Evolutionary conservation across 257 asterid species (phyloP).

Genomic region (Forsythia viridissima): DNA sequence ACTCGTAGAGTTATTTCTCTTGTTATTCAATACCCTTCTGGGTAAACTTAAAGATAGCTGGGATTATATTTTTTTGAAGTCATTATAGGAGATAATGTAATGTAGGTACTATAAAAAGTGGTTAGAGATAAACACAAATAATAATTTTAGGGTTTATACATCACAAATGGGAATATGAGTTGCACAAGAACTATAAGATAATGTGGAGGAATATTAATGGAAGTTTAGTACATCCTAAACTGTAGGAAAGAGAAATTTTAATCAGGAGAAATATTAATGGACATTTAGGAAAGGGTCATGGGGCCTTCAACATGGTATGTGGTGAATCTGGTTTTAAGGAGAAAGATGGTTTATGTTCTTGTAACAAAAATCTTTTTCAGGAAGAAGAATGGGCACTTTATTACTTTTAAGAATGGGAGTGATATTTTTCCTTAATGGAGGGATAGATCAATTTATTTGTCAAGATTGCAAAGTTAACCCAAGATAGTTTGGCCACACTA

Average conservation of each 20-base stretch:
- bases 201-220: no score
- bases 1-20: not conserved
- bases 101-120: not conserved
- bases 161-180: not conserved
- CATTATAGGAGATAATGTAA: not conserved
- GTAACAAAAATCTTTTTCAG: no score
- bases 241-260: not conserved
- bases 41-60: not conserved
- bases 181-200: not conserved
- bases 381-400: no score
- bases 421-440: no score
- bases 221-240: not conserved
- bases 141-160: no score
- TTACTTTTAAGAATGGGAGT: no score
- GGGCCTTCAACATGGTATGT: not conserved
- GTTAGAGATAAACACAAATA: not conserved
- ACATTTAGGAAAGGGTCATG: not conserved
- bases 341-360: not conserved
- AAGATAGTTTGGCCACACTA: no score
- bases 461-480: not conserved
- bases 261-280: not conserved
- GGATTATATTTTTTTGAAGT: not conserved
- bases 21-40: not conserved
- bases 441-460: not conserved
- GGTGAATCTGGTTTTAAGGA: not conserved